Percentiles rank a stretch among this genome's conserved stretches.
Conservation (phyloP, 805 yeast species). For the Sugiyamaella qingdaonensis region DNA sequence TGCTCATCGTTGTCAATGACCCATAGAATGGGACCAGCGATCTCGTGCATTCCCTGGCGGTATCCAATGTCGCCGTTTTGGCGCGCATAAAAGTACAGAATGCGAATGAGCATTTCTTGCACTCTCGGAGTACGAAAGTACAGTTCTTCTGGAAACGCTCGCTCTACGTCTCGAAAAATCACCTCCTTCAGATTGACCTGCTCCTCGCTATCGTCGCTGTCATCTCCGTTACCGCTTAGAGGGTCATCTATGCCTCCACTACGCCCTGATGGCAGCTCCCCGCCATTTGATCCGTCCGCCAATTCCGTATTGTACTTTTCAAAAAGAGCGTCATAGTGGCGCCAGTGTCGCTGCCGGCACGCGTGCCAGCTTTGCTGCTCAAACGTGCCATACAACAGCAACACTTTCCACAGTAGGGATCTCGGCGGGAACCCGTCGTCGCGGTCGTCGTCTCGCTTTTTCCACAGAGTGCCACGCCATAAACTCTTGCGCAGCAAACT, state of each 20-base stretch:
- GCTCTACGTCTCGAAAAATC: conserved; percentile 31
- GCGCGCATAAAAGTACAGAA: conserved; percentile 45
- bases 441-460: neutral
- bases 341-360: conserved; percentile 7
- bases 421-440: conserved; percentile 14
- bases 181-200: conserved; percentile 21
- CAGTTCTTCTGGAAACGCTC: conserved; percentile 33
- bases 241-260: conserved; percentile 2
- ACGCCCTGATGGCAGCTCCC: neutral
- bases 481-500: conserved; percentile 14
- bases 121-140: conserved; percentile 28
- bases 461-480: conserved; percentile 14
- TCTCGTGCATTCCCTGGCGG: conserved; percentile 54
- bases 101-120: conserved; percentile 34
- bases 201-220: neutral
- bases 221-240: conserved; percentile 4
- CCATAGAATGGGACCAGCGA: conserved; percentile 43
- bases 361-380: conserved; percentile 18
- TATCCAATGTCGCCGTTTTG: conserved; percentile 46
- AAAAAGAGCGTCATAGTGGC: conserved; percentile 9
- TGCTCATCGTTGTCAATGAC: conserved; percentile 15
- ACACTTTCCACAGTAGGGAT: conserved; percentile 21
- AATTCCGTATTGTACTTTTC: conserved; percentile 4
- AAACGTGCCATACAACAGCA: conserved; percentile 21
- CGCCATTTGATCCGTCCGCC: neutral